These are phyloP conservation scores for Madurella fahalii DNA, from an alignment of 2,329 filamentous ascomycete genomes.

Conservation along the genomic window DNA sequence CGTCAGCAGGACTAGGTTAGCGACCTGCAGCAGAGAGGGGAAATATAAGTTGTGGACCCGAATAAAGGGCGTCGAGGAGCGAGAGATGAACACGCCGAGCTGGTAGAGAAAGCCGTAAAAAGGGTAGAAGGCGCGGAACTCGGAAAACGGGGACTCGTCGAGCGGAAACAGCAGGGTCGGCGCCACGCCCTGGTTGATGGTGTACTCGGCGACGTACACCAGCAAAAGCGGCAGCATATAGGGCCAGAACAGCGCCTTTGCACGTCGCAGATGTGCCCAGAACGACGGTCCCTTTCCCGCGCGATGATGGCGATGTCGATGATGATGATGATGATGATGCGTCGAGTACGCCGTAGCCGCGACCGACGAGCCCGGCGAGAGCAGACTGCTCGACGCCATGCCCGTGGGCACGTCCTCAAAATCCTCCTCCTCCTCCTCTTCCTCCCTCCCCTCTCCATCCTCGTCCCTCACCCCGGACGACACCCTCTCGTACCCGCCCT, in stretches of 20 bases:
- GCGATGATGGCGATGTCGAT: neutral
- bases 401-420: conserved; percentile 34
- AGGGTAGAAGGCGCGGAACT: conserved; percentile 86
- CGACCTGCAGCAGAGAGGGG: conserved; percentile 75
- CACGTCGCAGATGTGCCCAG: conserved; percentile 57
- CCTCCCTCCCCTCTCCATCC: conserved; percentile 31
- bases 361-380: conserved; percentile 41
- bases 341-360: conserved; percentile 39
- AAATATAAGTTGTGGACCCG: conserved; percentile 77
- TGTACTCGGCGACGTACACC: conserved; percentile 95
- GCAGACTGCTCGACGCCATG: conserved; percentile 46
- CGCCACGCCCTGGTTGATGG: conserved; percentile 91
- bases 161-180: conserved; percentile 88
- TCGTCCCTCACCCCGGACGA: conserved; percentile 27
- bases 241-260: conserved; percentile 65
- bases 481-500: conserved; percentile 37
- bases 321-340: neutral
- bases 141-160: conserved; percentile 66
- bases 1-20: conserved; percentile 70
- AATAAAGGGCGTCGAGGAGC: conserved; percentile 84
- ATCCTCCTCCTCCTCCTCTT: conserved; percentile 32
- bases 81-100: conserved; percentile 88
- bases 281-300: conserved; percentile 34
- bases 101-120: conserved; percentile 95
- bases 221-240: conserved; percentile 88